Evolutionary conservation across 192 early-diverging fungal genomes (phyloP), one percentile per base, ranked within the genome.

Genomic region (Podila clonocystis): DNA sequence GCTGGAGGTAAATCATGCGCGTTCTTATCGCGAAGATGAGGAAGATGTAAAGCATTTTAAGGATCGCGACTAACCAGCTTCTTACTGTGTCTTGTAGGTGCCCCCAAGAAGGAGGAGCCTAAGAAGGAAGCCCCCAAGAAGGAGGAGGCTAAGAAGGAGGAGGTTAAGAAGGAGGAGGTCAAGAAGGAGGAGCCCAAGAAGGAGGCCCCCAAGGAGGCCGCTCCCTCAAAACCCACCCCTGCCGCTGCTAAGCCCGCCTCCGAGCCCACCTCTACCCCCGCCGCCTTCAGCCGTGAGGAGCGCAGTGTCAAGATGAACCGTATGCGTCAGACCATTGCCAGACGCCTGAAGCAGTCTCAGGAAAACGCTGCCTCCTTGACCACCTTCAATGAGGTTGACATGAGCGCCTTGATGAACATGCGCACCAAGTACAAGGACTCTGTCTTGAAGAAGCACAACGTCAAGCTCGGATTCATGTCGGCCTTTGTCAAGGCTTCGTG

Each of bases 301-400:
- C 86, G 77, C 50, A 70, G 84, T 72, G 92, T 96, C 57, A 98
- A 98, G 87, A 99, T 99, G 98, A 96, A 91, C 89, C 93, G 97
- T 68, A 99, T 99, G 98, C 94, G 98, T 36, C 83, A 92, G 82
- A 91, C 92, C 63, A 99, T 99, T 65, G 89, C 98, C 55, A 93
- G 94, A 85, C 93, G 96, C 59, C 85, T 99, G 82, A 99, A 99
- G 92, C 93, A 96, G 83, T 95, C 97, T 58, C 98, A 99, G 88
- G 92, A 96, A 84, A 95, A 90, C 57, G 98, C 98, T 12, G 98
- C 98, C 31, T 93, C 96, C 58, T 89, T 99, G 71, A 99, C 98
- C 24, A 99, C 98, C 41, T 99, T 99, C 87, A 99, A 99, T 88
- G 98, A 99, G 88, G 91, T 99, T 36, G 98, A 99, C 83, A 99